phyloP scores from a whole-genome alignment of 2,329 filamentous ascomycete genomes.

The Zelopaecilomyces penicillatus region DNA sequence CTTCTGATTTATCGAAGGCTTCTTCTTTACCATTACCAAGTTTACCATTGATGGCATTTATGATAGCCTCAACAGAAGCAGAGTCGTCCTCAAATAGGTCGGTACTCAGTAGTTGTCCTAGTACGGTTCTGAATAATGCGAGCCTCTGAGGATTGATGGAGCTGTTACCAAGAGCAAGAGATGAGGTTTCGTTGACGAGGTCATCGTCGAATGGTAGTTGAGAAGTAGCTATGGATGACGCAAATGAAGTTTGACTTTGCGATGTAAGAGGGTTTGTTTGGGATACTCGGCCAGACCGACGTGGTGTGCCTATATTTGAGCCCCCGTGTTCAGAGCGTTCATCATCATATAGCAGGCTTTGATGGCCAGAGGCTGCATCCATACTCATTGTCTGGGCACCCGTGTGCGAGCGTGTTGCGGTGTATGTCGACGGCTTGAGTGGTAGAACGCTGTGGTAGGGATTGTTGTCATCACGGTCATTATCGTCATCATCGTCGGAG shows the following conservation, averaged over 20 bases:
- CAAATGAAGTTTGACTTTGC: slow-evolving; percentile 54
- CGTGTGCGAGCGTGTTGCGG: slow-evolving; percentile 27
- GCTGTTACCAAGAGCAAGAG: slow-evolving; percentile 31
- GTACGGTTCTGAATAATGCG: slow-evolving; percentile 64
- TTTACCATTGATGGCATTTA: slow-evolving; percentile 70
- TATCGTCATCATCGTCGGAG: slow-evolving; percentile 51
- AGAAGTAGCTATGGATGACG: slow-evolving; percentile 71
- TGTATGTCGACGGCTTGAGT: slow-evolving; percentile 21
- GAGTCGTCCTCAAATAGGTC: slow-evolving; percentile 82
- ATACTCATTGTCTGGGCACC: slow-evolving; percentile 1
- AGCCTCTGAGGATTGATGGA: slow-evolving; percentile 57
- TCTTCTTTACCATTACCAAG: slow-evolving; percentile 46
- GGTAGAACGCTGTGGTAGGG: slow-evolving; percentile 46
- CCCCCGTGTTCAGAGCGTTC: slow-evolving; percentile 36
- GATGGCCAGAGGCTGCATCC: neutral
- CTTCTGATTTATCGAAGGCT: slow-evolving; percentile 64
- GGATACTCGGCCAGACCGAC: slow-evolving; percentile 30
- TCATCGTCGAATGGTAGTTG: slow-evolving; percentile 49
- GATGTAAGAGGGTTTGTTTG: slow-evolving; percentile 30
- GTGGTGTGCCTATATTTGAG: slow-evolving; percentile 25
- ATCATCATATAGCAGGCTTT: neutral
- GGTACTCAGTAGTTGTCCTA: slow-evolving; percentile 77
- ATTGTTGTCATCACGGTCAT: slow-evolving; percentile 46
- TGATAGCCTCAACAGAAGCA: slow-evolving; percentile 64
- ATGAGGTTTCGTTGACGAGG: slow-evolving; percentile 34